These are phyloP conservation scores for Phyllosticta citrichinensis DNA, from an alignment of 2,329 filamentous ascomycete genomes.

Conservation along the genomic window DNA sequence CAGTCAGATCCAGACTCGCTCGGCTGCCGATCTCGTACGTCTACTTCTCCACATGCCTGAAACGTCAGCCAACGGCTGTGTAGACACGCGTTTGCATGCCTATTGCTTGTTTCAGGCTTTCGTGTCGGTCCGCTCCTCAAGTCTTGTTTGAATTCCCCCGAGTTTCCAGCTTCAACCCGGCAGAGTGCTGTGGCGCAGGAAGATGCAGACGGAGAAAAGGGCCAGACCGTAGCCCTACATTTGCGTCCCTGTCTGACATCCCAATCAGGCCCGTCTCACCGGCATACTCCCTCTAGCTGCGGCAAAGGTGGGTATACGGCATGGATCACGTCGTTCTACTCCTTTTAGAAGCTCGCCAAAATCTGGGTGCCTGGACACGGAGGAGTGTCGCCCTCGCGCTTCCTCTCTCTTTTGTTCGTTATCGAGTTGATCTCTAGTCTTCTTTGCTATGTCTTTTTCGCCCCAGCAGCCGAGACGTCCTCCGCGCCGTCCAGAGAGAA, in stretches of 20 bases:
- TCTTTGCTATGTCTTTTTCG: neutral
- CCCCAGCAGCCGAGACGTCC: neutral
- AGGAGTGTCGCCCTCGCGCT: neutral
- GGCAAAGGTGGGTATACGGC: neutral
- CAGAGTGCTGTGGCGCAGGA: neutral
- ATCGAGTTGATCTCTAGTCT: neutral
- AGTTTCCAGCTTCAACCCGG: neutral
- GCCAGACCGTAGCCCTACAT: neutral
- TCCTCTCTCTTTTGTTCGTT: neutral
- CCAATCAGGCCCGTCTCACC: neutral
- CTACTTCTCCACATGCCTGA: neutral
- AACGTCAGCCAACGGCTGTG: neutral
- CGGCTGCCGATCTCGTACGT: neutral
- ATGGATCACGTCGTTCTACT: neutral
- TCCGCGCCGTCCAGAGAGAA: slow-evolving; percentile 4
- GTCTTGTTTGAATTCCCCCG: neutral
- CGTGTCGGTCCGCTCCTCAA: neutral
- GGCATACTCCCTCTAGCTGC: neutral
- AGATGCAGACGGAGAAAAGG: neutral
- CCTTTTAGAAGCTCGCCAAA: neutral
- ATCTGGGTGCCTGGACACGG: neutral
- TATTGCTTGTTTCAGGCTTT: neutral
- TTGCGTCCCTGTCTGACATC: neutral
- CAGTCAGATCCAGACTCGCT: neutral
- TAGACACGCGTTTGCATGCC: neutral